Base-by-base conservation (phyloP, 192 early-diverging fungal genomes). In the Dissophora globulifera region DNA sequence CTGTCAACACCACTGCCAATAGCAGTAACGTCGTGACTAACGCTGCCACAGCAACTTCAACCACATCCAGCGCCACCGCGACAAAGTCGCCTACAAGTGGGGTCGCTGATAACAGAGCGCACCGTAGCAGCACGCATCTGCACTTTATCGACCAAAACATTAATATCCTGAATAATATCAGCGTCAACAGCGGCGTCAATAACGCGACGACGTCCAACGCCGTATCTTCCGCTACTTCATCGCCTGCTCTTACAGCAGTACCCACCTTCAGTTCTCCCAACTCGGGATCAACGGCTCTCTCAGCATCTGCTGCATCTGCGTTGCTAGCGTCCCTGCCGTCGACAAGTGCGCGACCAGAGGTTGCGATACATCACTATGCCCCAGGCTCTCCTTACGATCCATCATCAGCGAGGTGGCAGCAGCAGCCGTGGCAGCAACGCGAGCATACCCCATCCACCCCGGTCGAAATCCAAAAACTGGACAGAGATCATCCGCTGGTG, bases 401-500 rank as follows among this genome's bases (percentile, higher is more conserved):
- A 31, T 38, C n/a, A 3, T 25, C 33, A 31, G 4, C 17, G 13
- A 30, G 50, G 15, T 41, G 20, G 12, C 50, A 55, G 4, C 22
- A 20, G n/a, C 45, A 33, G 26, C 46, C 12, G 12, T 9, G 4
- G 3, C 45, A 33, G 17, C 58, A 33, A 27, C 2, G 26, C 12
- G 32, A 33, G n/a, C 42, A 60, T 20, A 17, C 10, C 4, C 17
- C 17, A n/a, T 5, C n/a, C 6, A 22, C 52, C 17, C 35, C 53
- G 4, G 45, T 48, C 9, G 65, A 61, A 48, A 30, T 49, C 20
- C 46, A 50, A 47, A 50, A 47, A 0, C 48, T 76, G 29, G 72
- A 81, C 43, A 52, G 87, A 16, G 70, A 90, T 58, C 75, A 90
- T 29, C 88, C 89, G 1, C 50, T 60, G 7, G 86, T 89, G 13